phyloP scores from a whole-genome alignment of 2,329 filamentous ascomycete genomes.

The Fusarium lateritium region DNA sequence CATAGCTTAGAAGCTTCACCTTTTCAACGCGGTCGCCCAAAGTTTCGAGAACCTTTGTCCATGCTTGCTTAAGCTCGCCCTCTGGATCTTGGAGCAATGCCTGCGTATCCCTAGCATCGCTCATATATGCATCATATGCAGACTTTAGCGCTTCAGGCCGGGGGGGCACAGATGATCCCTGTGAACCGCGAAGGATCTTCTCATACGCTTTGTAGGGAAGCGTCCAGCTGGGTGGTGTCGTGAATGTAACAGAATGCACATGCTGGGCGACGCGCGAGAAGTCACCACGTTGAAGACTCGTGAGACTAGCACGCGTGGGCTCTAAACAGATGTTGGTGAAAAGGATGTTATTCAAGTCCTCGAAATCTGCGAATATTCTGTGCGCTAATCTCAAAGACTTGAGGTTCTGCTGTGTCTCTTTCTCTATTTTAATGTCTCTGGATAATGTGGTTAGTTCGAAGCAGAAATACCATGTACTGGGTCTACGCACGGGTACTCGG shows the following conservation, averaged over 20 bases:
- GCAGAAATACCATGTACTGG: too few species aligned
- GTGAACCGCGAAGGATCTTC: neutral
- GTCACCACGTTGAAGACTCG: neutral
- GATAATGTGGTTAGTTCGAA: too few species aligned
- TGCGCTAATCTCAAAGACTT: neutral
- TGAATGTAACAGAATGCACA: neutral
- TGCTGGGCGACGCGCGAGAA: neutral
- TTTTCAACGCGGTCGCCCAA: neutral
- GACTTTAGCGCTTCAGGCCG: neutral
- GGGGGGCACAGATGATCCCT: too few species aligned
- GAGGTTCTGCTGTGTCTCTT: neutral
- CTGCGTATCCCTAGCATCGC: neutral
- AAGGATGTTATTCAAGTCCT: neutral
- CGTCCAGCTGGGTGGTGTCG: neutral
- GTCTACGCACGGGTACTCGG: neutral
- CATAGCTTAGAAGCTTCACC: neutral
- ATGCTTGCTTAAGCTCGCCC: neutral
- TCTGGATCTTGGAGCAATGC: neutral
- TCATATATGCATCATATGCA: neutral
- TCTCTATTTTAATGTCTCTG: neutral
- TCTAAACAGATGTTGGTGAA: neutral
- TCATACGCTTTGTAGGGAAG: neutral
- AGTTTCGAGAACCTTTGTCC: neutral
- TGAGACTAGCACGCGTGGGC: neutral
- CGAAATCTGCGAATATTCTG: neutral